A percentile compares a stretch with the other conserved stretches of the same genome.
Evolutionary conservation across 768 basidiomycete species (phyloP).

Genomic region (Tylopilus subfusipes): DNA sequence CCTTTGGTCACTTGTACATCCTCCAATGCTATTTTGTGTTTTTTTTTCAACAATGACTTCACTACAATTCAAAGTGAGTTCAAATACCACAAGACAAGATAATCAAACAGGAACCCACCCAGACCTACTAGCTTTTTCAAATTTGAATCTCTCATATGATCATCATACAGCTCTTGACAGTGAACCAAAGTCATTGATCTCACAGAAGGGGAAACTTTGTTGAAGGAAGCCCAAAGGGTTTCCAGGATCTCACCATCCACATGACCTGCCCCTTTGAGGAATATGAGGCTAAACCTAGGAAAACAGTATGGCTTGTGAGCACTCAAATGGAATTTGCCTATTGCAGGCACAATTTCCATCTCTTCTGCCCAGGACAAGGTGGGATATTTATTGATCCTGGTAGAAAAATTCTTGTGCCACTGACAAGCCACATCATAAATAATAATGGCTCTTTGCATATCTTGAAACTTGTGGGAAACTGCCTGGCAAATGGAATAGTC

Average conservation of each 20-base stretch:
- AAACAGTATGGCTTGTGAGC: conserved; percentile 28
- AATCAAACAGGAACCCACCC: neutral
- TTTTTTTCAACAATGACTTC: too few species aligned
- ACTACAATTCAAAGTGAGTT: too few species aligned
- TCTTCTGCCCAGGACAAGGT: neutral
- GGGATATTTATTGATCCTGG: neutral
- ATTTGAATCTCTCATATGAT: conserved; percentile 1
- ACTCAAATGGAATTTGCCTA: conserved; percentile 32
- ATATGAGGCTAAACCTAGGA: conserved; percentile 21
- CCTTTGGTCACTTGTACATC: neutral
- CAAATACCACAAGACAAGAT: too few species aligned
- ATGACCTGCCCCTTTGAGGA: conserved; percentile 20
- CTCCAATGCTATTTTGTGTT: too few species aligned
- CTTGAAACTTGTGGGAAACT: too few species aligned
- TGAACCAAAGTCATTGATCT: conserved; percentile 23
- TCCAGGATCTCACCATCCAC: conserved; percentile 36
- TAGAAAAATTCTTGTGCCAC: too few species aligned
- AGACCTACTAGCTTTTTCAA: neutral
- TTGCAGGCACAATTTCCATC: conserved; percentile 8
- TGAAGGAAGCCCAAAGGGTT: conserved; percentile 31
- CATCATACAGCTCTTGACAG: conserved; percentile 21
- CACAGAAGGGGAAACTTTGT: conserved; percentile 24
- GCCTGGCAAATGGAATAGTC: conserved; percentile 27
- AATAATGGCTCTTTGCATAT: conserved; percentile 1
- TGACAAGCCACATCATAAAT: conserved; percentile 34